phyloP scores from a whole-genome alignment of 2,329 filamentous ascomycete genomes.

The Alternaria arborescens region DNA sequence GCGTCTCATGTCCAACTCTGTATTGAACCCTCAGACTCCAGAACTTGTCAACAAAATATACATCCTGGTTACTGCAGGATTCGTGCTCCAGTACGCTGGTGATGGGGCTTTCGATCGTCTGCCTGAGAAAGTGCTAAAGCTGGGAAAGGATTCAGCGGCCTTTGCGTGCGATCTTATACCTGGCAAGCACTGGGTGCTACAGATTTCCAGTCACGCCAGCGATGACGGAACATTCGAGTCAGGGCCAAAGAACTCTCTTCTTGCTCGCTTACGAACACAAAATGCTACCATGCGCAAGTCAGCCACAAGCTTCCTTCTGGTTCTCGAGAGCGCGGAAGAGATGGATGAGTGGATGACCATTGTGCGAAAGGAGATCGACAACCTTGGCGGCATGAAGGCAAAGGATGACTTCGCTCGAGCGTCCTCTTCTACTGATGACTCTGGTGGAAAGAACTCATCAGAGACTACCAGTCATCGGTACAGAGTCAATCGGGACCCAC shows the following conservation, averaged over 20 bases:
- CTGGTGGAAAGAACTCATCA: constrained; percentile 31
- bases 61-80: constrained; percentile 74
- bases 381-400: constrained; percentile 70
- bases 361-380: constrained; percentile 74
- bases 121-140: constrained; percentile 76
- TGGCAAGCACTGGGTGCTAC: constrained; percentile 81
- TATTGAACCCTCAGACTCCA: constrained; percentile 60
- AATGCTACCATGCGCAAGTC: constrained; percentile 62
- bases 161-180: constrained; percentile 83
- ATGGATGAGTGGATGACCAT: constrained; percentile 79
- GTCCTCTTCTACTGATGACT: constrained; percentile 41
- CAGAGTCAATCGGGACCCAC: constrained; percentile 47
- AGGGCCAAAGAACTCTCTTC: constrained; percentile 64
- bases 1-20: constrained; percentile 49
- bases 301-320: constrained; percentile 72
- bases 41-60: constrained; percentile 78
- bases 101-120: constrained; percentile 74
- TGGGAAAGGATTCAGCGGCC: constrained; percentile 78
- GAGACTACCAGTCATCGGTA: constrained; percentile 50
- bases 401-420: constrained; percentile 39
- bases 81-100: constrained; percentile 76
- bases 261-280: constrained; percentile 71
- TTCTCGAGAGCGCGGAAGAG: constrained; percentile 75
- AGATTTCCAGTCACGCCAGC: constrained; percentile 73
- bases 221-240: constrained; percentile 60